Evolutionary conservation across 441 rosid genomes (phyloP).

Genomic region (Geranium incanum): DNA sequence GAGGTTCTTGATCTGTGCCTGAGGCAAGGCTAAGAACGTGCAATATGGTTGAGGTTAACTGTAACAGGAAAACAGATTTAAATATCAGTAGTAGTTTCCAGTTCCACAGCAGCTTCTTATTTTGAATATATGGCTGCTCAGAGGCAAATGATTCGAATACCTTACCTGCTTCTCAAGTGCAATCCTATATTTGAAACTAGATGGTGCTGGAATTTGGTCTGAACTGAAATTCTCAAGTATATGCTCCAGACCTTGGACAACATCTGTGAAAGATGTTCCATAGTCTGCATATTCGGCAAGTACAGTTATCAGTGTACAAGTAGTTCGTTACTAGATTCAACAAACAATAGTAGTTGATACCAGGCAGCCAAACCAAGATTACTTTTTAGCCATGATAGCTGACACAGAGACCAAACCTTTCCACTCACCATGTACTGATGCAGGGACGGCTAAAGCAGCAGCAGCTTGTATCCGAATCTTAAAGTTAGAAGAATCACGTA

Average conservation of each 20-base stretch:
- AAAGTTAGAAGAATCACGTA: slow-evolving; percentile 86
- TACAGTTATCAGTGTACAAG: not conserved
- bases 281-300: slow-evolving; percentile 45
- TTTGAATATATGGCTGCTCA: not conserved
- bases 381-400: slow-evolving; percentile 10
- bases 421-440: slow-evolving; percentile 51
- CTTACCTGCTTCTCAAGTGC: slow-evolving; percentile 79
- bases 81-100: not conserved
- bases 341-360: not conserved
- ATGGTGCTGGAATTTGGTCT: slow-evolving; percentile 50
- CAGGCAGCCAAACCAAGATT: not conserved
- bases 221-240: slow-evolving; percentile 61
- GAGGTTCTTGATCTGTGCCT: slow-evolving; percentile 42
- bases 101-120: not conserved
- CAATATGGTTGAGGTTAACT: slow-evolving; percentile 76
- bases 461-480: slow-evolving; percentile 97
- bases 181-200: slow-evolving; percentile 71
- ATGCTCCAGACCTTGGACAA: slow-evolving; percentile 76
- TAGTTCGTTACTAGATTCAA: not conserved
- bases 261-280: slow-evolving; percentile 76
- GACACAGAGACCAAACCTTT: slow-evolving; percentile 5
- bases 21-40: slow-evolving; percentile 65
- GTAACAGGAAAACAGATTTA: slow-evolving; percentile 23
- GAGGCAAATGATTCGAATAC: slow-evolving; percentile 12
- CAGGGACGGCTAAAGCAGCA: slow-evolving; percentile 83